Evolutionary conservation across 176 grass and related monocot genomes (phyloP).

Genomic region (Chloris gayana): DNA sequence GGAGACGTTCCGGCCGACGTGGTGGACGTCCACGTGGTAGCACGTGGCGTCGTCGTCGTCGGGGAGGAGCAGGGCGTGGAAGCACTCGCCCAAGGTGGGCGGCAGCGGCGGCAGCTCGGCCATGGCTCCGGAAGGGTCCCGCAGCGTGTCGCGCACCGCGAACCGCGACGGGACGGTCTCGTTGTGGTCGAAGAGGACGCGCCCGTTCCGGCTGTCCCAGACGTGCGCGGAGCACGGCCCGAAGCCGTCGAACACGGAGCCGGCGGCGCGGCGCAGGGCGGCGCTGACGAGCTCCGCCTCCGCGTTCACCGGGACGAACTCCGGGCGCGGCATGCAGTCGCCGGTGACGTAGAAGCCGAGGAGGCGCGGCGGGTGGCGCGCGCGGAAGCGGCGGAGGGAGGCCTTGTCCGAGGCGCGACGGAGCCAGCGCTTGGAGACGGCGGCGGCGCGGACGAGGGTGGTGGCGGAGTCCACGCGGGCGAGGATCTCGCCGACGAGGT

Average conservation of each 20-base stretch:
- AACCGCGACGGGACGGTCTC: too few species aligned
- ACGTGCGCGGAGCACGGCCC: not conserved
- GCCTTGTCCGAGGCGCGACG: not conserved
- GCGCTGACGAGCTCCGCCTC: not conserved
- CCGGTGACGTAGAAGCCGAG: slow-evolving; percentile 3
- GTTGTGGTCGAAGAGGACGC: not conserved
- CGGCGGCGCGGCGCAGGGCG: not conserved
- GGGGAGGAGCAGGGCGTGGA: not conserved
- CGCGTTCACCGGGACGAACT: not conserved
- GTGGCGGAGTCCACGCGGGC: not conserved
- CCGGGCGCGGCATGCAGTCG: not conserved
- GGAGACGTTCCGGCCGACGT: not conserved
- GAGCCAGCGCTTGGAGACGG: slow-evolving; percentile 1
- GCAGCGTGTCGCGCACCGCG: not conserved
- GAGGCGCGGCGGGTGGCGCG: slow-evolving; percentile 6
- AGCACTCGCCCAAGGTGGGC: too few species aligned
- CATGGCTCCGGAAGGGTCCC: not conserved
- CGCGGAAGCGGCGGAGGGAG: not conserved
- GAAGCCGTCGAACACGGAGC: not conserved
- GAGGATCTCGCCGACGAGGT: not conserved
- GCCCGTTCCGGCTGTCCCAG: not conserved
- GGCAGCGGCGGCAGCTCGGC: not conserved
- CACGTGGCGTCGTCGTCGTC: slow-evolving; percentile 10
- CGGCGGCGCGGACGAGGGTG: not conserved
- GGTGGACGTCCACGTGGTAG: not conserved